These are phyloP conservation scores for Gillenia trifoliata DNA, from an alignment of 306 rosid species.

Conservation along the genomic window DNA sequence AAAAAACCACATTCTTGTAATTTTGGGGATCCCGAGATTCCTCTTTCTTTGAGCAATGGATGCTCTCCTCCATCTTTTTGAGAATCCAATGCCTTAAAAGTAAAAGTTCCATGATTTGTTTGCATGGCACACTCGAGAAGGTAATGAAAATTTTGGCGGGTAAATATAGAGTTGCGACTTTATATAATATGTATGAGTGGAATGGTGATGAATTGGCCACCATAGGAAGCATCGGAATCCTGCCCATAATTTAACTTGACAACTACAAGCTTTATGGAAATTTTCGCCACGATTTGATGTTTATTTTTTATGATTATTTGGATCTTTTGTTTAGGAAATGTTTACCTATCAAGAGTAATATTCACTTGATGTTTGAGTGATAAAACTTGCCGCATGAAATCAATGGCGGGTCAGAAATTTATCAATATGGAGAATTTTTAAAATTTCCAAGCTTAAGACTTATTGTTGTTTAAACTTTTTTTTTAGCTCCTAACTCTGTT, in stretches of 20 bases:
- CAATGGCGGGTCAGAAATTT: fast-evolving
- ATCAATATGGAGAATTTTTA: no score
- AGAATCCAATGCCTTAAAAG: slow-evolving; percentile 32
- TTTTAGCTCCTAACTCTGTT: no score
- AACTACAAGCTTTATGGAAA: background rate
- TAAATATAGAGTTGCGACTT: background rate
- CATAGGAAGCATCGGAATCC: background rate
- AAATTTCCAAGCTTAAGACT: no score
- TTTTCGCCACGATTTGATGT: background rate
- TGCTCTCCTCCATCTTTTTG: slow-evolving; percentile 38
- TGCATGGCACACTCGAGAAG: slow-evolving; percentile 25
- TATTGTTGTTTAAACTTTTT: no score
- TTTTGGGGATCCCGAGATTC: background rate
- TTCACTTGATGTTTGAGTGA: background rate
- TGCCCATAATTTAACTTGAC: background rate
- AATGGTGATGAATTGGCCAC: background rate
- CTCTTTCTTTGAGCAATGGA: slow-evolving; percentile 45
- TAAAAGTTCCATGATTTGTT: slow-evolving; percentile 18
- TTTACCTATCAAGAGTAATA: background rate
- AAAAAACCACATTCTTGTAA: no score
- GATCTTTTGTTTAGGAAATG: background rate
- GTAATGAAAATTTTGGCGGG: slow-evolving; percentile 12
- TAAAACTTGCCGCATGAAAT: background rate
- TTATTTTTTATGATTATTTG: background rate
- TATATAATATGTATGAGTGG: background rate